Percentiles rank a stretch among this genome's conserved stretches.
phyloP scores from a whole-genome alignment of 306 rosid genomes.

The Neltuma alba region DNA sequence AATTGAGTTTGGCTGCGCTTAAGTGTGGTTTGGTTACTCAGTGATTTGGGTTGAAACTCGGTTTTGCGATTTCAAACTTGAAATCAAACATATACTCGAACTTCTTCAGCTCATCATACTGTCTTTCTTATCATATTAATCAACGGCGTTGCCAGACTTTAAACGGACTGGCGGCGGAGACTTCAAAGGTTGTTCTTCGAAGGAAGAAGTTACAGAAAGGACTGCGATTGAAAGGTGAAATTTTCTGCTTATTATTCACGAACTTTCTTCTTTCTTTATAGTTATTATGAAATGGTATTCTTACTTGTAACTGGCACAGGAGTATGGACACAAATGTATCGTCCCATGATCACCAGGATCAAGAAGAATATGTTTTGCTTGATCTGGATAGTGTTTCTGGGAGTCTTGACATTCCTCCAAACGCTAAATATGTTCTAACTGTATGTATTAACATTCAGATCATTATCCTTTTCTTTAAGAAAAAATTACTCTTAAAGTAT shows the following conservation, averaged over 20 bases:
- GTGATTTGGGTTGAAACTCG: neutral
- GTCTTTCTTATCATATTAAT: neutral
- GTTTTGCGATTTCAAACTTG: neutral
- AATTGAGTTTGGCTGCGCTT: neutral
- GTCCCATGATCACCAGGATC: conserved; percentile 33
- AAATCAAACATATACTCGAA: neutral
- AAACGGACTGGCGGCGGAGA: neutral
- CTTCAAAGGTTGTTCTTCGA: neutral
- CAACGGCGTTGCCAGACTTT: neutral
- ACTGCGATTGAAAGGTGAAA: neutral
- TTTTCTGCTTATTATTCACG: neutral
- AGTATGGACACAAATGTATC: conserved; percentile 55
- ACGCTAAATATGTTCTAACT: conserved; percentile 70
- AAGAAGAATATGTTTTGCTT: conserved; percentile 77
- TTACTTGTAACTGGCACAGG: conserved; percentile 15
- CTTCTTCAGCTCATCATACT: neutral
- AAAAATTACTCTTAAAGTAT: conserved; percentile 3
- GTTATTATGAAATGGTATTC: neutral
- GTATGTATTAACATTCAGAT: conserved; percentile 41
- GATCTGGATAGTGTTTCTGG: conserved; percentile 62
- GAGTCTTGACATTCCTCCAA: conserved; percentile 60
- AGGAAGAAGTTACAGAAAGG: neutral
- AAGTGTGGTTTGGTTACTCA: neutral
- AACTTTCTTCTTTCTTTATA: neutral
- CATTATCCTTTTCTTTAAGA: neutral